Evolutionary conservation across 352 stramenopile species (phyloP), one percentile per base, ranked within the genome.

Genomic region (Globisporangium rhizosaccharum): DNA sequence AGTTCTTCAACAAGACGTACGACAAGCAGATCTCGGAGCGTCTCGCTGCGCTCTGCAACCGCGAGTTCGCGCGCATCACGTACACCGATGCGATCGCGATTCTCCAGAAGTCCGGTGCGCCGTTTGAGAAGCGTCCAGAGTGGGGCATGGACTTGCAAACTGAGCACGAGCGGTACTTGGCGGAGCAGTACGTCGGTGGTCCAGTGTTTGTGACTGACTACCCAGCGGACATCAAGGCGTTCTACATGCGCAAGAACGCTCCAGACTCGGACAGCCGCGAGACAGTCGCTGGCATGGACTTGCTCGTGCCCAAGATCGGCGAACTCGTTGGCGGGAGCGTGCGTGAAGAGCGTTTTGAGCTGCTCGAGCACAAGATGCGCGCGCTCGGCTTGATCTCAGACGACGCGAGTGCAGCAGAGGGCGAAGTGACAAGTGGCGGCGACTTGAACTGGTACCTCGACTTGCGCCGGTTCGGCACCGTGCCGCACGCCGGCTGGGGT

Each of bases 221-320:
- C 72, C 96, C 97, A 2, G 96, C 94, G 14, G 81, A 85, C 11
- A 98, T 99, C 65, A 99, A 99, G 78, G 94, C 97, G 8, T 99
- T 99, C 68, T 99, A 99, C 82, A 99, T 99, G 97, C 84, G 96
- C 49, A 89, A 97, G 65, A 99, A 99, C 70, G 82, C 97, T 48
- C 59, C 63, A 0, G 75, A 88, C 47, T 51, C 56, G 2, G 50
- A 72, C 14, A 84, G 91, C 42, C 92, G 92, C 25, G 84, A 98
- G 66, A 99, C 95, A 0, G 96, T 99, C 15, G 96, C 96, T 59
- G 96, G 95, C 12, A 98, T 99, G 88, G 96, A 99, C 73, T 69
- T 99, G 36, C 72, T 99, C 18, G 96, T 99, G 45, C 96, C 97
- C 18, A 94, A 95, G 50, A 93, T 99, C 46, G 96, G 87, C 37